phyloP scores from a whole-genome alignment of 345 rosid genomes.

The Geranium brycei region DNA sequence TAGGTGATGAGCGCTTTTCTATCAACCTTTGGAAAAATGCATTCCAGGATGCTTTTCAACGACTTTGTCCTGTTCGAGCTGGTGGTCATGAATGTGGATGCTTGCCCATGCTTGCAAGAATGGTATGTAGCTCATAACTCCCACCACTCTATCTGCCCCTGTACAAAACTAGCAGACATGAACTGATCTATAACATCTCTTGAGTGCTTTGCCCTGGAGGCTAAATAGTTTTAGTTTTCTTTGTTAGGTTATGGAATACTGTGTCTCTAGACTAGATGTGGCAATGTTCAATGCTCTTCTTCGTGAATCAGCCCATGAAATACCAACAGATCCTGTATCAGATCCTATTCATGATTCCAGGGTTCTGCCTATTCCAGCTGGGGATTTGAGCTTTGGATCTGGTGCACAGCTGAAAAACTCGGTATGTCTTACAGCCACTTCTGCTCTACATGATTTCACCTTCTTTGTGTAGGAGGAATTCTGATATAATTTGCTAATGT shows the following conservation, averaged over 20 bases:
- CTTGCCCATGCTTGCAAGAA: slow-evolving; percentile 59
- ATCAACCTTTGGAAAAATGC: slow-evolving; percentile 67
- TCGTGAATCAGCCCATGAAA: slow-evolving; percentile 82
- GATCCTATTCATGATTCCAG: slow-evolving; percentile 81
- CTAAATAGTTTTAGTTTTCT: slow-evolving; percentile 1
- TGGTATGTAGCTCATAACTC: slow-evolving; percentile 26
- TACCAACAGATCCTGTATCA: slow-evolving; percentile 87
- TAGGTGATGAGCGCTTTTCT: slow-evolving; percentile 66
- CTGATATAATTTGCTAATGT: no score
- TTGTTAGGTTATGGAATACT: slow-evolving; percentile 71
- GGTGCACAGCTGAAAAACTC: slow-evolving; percentile 94
- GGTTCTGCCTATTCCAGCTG: slow-evolving; percentile 91
- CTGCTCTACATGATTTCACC: not conserved
- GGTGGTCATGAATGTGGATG: slow-evolving; percentile 90
- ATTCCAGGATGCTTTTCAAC: slow-evolving; percentile 61
- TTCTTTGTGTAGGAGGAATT: no score
- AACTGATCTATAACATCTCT: slow-evolving; percentile 3
- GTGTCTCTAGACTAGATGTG: slow-evolving; percentile 71
- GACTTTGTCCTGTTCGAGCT: slow-evolving; percentile 84
- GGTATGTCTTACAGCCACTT: slow-evolving; percentile 23
- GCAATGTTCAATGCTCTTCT: slow-evolving; percentile 97
- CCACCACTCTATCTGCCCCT: not conserved
- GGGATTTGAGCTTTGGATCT: slow-evolving; percentile 91
- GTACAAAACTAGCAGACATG: not conserved
- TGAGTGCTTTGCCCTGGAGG: not conserved